A percentile compares a stretch with the other conserved stretches of the same genome.
phyloP scores from a whole-genome alignment of 2,329 filamentous ascomycete species.

The Fusarium musae region DNA sequence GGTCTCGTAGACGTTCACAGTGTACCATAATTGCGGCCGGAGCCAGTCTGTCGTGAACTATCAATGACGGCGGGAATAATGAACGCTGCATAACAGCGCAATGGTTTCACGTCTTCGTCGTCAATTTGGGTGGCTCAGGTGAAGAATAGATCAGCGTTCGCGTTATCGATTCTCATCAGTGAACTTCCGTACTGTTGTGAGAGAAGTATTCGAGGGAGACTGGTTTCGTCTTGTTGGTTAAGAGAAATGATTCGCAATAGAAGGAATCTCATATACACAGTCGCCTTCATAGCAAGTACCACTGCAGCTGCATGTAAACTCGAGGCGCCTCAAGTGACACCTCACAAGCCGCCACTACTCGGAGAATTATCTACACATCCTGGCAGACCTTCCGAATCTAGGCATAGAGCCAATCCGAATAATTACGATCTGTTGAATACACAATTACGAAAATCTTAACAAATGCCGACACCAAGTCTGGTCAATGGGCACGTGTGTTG shows the following conservation, averaged over 20 bases:
- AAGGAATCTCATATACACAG: background rate
- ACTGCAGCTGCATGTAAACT: background rate
- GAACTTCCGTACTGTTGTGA: no score
- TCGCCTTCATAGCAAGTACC: background rate
- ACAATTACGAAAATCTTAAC: conserved; percentile 4
- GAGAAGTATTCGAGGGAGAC: background rate
- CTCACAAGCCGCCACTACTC: background rate
- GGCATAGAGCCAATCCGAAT: background rate
- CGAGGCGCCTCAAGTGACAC: background rate
- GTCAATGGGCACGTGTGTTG: conserved; percentile 23
- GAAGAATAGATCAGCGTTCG: no score
- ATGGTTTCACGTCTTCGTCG: background rate
- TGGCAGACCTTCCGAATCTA: background rate
- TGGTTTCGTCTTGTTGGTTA: accelerated
- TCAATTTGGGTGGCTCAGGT: background rate
- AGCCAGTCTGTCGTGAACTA: background rate
- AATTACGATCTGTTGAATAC: background rate
- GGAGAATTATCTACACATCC: background rate
- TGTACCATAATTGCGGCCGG: accelerated
- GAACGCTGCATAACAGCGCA: background rate
- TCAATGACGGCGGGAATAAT: no score
- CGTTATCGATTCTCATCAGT: background rate
- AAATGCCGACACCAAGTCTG: background rate
- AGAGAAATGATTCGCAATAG: background rate
- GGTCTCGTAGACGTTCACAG: background rate